Evolutionary conservation across 352 stramenopile genomes (phyloP).

Genomic region (Phytophthora palmivora): DNA sequence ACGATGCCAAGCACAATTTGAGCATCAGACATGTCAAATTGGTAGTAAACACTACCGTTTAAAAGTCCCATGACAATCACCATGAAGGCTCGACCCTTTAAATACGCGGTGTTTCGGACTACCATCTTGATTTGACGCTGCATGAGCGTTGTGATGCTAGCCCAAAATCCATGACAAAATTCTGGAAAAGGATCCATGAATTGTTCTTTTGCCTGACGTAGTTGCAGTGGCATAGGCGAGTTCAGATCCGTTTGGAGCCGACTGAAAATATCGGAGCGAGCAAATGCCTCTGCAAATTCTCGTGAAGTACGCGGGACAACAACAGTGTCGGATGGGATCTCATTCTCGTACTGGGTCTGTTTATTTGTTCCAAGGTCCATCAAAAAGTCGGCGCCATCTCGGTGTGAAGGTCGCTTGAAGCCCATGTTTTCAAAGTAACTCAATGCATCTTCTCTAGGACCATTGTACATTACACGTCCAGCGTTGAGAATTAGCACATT

Average conservation of each 20-base stretch:
- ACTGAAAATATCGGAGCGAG: conserved; percentile 13
- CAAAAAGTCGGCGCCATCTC: conserved; percentile 45
- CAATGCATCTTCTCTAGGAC: conserved; percentile 58
- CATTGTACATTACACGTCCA: conserved; percentile 38
- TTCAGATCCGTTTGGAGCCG: conserved; percentile 7
- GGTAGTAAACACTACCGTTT: conserved; percentile 43
- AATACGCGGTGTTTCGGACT: conserved; percentile 43
- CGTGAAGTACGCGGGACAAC: conserved; percentile 10
- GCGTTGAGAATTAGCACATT: conserved; percentile 45
- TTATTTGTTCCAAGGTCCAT: conserved; percentile 45
- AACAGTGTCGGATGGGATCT: neutral
- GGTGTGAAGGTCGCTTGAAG: conserved; percentile 38
- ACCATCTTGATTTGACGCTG: conserved; percentile 61
- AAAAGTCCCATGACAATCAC: conserved; percentile 47
- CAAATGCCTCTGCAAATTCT: conserved; percentile 32
- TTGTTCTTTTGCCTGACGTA: conserved; percentile 48
- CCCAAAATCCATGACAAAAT: conserved; percentile 32
- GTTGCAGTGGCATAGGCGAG: neutral
- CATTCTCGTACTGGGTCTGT: conserved; percentile 34
- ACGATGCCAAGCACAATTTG: conserved; percentile 68
- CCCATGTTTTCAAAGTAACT: conserved; percentile 79
- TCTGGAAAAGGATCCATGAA: conserved; percentile 71
- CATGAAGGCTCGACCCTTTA: conserved; percentile 38
- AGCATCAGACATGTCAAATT: conserved; percentile 38
- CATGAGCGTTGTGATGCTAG: conserved; percentile 32